Percentiles rank a stretch among this genome's conserved stretches.
Evolutionary conservation across 2,329 filamentous ascomycete species (phyloP).

Genomic region (Stagonosporopsis rhizophila): DNA sequence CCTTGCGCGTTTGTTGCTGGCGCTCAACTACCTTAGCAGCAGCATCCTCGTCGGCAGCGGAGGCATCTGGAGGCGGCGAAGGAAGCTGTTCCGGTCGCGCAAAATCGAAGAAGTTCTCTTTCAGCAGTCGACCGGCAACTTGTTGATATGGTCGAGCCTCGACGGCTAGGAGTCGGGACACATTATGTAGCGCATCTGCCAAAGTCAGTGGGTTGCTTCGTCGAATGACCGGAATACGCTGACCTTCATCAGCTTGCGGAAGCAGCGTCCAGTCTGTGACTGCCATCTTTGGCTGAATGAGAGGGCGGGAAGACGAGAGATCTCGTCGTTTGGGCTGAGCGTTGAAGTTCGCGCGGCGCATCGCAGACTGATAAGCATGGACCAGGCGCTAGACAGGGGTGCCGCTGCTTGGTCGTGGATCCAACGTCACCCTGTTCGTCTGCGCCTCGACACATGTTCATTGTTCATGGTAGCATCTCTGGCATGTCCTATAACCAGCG

Average conservation of each 20-base stretch:
- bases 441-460: conserved; percentile 4
- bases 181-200: conserved; percentile 80
- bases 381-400: conserved; percentile 13
- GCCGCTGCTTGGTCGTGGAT: conserved; percentile 10
- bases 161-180: conserved; percentile 79
- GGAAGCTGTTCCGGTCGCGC: conserved; percentile 63
- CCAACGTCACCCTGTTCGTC: conserved; percentile 18
- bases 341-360: background rate
- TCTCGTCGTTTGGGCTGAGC: background rate
- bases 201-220: conserved; percentile 11
- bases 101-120: conserved; percentile 69
- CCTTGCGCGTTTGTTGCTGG: conserved; percentile 61
- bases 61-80: conserved; percentile 71
- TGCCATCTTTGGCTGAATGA: conserved; percentile 51
- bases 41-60: conserved; percentile 55
- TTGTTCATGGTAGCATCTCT: background rate
- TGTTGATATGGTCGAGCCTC: conserved; percentile 94
- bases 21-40: conserved; percentile 54
- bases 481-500: background rate
- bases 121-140: conserved; percentile 80
- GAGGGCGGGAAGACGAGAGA: background rate
- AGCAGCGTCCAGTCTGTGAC: conserved; percentile 67
- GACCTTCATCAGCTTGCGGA: conserved; percentile 73
- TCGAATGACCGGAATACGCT: background rate
- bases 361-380: conserved; percentile 8